Evolutionary conservation across 208 protist genomes (phyloP), one percentile per base, ranked within the genome.

Genomic region (Angomonas desouzai): DNA sequence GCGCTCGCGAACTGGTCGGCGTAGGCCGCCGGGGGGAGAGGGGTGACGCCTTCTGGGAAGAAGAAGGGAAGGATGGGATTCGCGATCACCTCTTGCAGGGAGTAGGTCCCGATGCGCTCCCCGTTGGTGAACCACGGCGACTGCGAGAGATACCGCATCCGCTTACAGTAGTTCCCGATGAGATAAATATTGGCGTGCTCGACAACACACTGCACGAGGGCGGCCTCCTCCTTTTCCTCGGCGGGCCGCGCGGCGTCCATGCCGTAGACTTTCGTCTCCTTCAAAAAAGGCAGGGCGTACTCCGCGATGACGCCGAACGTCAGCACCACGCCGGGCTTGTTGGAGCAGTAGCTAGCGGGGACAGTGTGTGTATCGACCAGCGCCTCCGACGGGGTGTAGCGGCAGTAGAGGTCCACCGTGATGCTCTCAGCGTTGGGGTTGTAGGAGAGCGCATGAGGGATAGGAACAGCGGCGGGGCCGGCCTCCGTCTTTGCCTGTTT

Each of bases 111-210:
- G 18, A 95, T 77, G 29, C 89, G 85, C 25, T 64, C 74, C n/a
- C 78, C 83, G 61, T 85, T 64, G 33, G 64, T 68, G 62, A 95
- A 96, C 90, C 90, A 96, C 62, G 90, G 90, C 13, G 87, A 92
- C 72, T 96, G 90, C 0, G 87, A 91, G 67, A 96, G 72, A 62
- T 85, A 79, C 1, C 90, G 82, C 65, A 77, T 80, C 81, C 89
- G 77, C 58, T 96, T 96, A 45, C 85, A 72, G 62, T 96, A 96
- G 58, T 79, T 90, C 10, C 90, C 90, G 48, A 91, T 81, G 27
- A 96, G 48, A 68, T 83, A 88, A 61, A 96, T 84, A 69, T 93
- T 90, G 2, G 81, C 62, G 62, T 94, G 89, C 33, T 74, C 56
- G 9, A 91, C 59, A 63, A 10, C 71, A 71, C 55, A 60, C 55